Evolutionary conservation across 177 flowering plant genomes (phyloP), one percentile per base, ranked within the genome.

Genomic region (Telopea speciosissima): DNA sequence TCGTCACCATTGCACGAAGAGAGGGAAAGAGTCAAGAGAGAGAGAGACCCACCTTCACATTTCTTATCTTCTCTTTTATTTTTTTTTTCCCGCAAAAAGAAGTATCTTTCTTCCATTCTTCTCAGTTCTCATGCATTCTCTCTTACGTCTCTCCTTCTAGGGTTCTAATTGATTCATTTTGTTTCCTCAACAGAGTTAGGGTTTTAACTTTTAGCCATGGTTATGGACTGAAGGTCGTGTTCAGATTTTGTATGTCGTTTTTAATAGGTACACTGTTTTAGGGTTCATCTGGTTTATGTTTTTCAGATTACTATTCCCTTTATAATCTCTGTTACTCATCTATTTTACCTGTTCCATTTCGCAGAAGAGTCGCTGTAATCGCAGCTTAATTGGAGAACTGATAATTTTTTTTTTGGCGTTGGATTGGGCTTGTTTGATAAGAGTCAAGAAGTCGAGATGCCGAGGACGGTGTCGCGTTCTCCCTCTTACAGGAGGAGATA

Each of bases 401-500:
- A 58, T 5, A 58, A n/a, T 3, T 58, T 58, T 19, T 3, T 7
- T 28, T n/a, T n/a, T n/a, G n/a, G 23, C 9, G n/a, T 19, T 19
- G 24, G 58, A 52, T 58, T 58, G 5, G 61, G 23, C 5, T 7
- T n/a, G 19, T 58, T 19, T 58, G 22, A 19, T 58, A 58, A 28
- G 16, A n/a, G 11, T 28, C 4, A 28, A 28, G 42, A 63, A 8
- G 42, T 0, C 31, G 42, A 80, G 82, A 21, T 73, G 84, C 74
- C 81, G 8, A 64, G 81, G 52, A 65, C 72, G 60, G 11, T 79
- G 17, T 87, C 89, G 12, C 79, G 88, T 58, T 92, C 94, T 8
- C 97, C 97, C 19, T 76, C 88, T 14, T 81, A 84, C 65, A 76
- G 92, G 79, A 80, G 92, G 65, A 84, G 91, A 74, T 81, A 73